Conservation (phyloP, 768 basidiomycete species). For the Cystoderma amianthinum region DNA sequence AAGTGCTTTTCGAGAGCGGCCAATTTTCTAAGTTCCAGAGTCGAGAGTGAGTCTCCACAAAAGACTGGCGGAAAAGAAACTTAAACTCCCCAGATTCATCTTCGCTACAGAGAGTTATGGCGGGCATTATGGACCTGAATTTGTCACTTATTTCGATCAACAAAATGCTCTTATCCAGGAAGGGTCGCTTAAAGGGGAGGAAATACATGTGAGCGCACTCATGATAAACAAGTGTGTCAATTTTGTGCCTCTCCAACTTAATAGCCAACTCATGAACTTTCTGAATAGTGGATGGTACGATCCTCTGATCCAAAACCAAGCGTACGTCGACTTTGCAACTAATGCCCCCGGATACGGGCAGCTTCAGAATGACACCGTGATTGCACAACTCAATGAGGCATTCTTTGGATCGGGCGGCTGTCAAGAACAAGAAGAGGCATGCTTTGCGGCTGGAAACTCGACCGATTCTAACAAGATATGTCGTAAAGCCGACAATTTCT, state of each 20-base stretch:
- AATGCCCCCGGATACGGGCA: conserved; percentile 64
- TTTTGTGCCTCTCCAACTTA: not conserved
- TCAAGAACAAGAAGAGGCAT: conserved; percentile 44
- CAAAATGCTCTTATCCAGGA: conserved; percentile 47
- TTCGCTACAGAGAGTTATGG: conserved; percentile 65
- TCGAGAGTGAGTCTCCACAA: conserved; percentile 34
- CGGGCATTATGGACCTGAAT: conserved; percentile 60
- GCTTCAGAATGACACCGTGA: conserved; percentile 39
- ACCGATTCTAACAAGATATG: conserved; percentile 43
- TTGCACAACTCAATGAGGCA: conserved; percentile 38
- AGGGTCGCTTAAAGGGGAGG: conserved; percentile 39
- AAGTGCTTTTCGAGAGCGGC: conserved; percentile 51
- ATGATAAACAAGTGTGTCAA: conserved; percentile 54
- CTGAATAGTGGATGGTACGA: conserved; percentile 55
- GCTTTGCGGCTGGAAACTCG: conserved; percentile 46
- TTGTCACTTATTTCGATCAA: conserved; percentile 57
- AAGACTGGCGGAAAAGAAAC: not conserved
- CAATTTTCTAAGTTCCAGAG: conserved; percentile 44
- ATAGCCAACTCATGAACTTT: not conserved
- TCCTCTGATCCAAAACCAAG: conserved; percentile 54
- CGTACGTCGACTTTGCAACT: conserved; percentile 53
- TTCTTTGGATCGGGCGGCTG: conserved; percentile 47
- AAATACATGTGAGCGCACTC: conserved; percentile 47
- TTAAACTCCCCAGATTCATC: conserved; percentile 32
- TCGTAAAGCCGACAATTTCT: conserved; percentile 41